Conservation (phyloP, 2,329 filamentous ascomycete species). For the Diaporthe humulicola region DNA sequence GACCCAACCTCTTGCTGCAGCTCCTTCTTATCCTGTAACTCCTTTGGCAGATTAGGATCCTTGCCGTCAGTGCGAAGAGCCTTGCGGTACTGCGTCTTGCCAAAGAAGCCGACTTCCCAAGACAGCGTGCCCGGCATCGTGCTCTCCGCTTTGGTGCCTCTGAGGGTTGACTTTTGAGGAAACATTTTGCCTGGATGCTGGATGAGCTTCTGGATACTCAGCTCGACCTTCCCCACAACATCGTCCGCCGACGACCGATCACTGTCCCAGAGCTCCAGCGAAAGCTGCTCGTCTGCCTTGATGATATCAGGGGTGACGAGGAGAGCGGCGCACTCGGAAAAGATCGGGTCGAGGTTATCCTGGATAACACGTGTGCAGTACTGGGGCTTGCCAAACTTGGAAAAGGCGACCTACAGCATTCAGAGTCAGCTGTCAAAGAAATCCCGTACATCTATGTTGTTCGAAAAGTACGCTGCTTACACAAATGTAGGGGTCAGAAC, state of each 20-base stretch:
- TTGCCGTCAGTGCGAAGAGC: conserved; percentile 90
- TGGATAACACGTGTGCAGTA: conserved; percentile 97
- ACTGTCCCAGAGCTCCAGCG: conserved; percentile 96
- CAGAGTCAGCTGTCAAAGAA: no score
- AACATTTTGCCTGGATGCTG: conserved; percentile 95
- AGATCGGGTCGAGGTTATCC: conserved; percentile 92
- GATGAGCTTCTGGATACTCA: conserved; percentile 95
- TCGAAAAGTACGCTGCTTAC: no score
- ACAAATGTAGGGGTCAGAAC: conserved; percentile 96
- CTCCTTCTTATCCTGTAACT: conserved; percentile 79
- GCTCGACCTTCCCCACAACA: conserved; percentile 92
- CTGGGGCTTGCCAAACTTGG: conserved; percentile 97
- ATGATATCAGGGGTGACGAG: conserved; percentile 91
- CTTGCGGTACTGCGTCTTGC: conserved; percentile 88
- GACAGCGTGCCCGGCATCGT: conserved; percentile 93
- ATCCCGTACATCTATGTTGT: no score
- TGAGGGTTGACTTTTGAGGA: conserved; percentile 85
- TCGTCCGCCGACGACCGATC: conserved; percentile 94
- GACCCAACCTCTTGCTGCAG: conserved; percentile 91
- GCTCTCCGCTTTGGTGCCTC: conserved; percentile 85
- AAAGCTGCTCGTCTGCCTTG: conserved; percentile 92
- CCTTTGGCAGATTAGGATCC: conserved; percentile 80
- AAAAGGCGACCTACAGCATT: no score
- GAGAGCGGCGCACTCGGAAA: conserved; percentile 88
- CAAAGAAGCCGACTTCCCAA: conserved; percentile 97